Evolutionary conservation across 371 early-diverging fungal species (phyloP).

Genomic region (Mucor lusitanicus): DNA sequence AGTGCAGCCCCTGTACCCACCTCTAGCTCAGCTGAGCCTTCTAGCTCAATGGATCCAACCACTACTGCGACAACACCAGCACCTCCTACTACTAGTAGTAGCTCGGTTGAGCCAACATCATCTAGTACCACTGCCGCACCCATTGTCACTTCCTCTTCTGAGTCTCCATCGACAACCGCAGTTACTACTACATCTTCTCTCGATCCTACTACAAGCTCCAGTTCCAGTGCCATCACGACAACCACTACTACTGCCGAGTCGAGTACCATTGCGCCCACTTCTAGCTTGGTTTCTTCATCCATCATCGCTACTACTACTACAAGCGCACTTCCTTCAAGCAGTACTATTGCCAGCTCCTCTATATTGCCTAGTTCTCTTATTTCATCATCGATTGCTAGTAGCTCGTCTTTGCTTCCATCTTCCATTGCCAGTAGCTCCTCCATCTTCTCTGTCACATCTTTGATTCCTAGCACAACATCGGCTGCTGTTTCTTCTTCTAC

Average conservation of each 20-base stretch:
- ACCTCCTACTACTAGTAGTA: background rate
- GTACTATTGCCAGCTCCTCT: background rate
- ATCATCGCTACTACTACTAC: conserved; percentile 1
- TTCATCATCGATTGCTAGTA: background rate
- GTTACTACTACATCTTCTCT: background rate
- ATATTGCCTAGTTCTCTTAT: background rate
- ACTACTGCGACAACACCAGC: background rate
- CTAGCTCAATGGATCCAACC: background rate
- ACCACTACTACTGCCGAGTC: background rate
- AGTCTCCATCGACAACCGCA: background rate
- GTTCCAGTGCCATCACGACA: background rate
- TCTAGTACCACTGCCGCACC: background rate
- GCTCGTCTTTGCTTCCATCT: background rate
- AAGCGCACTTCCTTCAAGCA: background rate
- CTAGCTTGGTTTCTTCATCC: background rate
- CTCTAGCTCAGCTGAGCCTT: background rate
- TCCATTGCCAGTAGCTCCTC: background rate
- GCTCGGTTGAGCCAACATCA: background rate
- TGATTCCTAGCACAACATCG: background rate
- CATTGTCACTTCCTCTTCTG: background rate
- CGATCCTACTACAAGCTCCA: background rate
- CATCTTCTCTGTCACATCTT: background rate
- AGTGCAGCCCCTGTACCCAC: background rate
- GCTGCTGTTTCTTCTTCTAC: too few relatives aligned
- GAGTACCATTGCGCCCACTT: background rate